Percentiles rank a stretch among this genome's conserved stretches.
Conservation (phyloP, 345 rosid genomes). For the Populus simonii region DNA sequence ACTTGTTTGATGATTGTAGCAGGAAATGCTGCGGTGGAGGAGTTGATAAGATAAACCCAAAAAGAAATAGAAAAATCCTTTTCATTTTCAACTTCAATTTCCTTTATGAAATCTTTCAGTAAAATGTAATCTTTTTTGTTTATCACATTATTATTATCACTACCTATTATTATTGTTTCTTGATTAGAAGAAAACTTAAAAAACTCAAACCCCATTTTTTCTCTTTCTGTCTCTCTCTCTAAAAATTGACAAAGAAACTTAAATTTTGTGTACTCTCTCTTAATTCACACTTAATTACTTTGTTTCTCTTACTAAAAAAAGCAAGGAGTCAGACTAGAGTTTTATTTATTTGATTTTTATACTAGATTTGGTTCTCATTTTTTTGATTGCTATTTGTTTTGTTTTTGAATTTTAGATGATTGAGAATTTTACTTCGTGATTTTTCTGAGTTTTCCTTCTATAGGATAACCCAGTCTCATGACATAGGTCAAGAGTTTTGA, state of each 20-base stretch:
- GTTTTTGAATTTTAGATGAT: too few relatives aligned
- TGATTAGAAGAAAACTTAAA: too few relatives aligned
- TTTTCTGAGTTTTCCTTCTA: too few relatives aligned
- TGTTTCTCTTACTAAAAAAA: not conserved
- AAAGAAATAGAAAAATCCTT: slow-evolving; percentile 50
- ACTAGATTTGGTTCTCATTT: too few relatives aligned
- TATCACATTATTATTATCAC: slow-evolving; percentile 22
- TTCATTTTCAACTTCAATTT: slow-evolving; percentile 31
- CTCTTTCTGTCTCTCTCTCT: not conserved
- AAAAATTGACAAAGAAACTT: not conserved
- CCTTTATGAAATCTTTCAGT: slow-evolving; percentile 22
- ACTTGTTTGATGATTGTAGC: slow-evolving; percentile 56
- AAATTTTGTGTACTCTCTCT: not conserved
- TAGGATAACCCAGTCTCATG: too few relatives aligned
- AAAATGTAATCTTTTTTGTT: slow-evolving; percentile 36
- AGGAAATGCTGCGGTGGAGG: slow-evolving; percentile 39
- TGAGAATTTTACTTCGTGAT: too few relatives aligned
- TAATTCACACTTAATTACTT: too few relatives aligned
- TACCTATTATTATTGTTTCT: not conserved
- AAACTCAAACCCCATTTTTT: not conserved
- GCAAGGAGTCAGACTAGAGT: not conserved
- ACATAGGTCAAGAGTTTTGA: too few relatives aligned
- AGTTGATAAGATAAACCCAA: slow-evolving; percentile 63
- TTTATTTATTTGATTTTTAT: not conserved
- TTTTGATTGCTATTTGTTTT: too few relatives aligned